Conservation (phyloP, 805 yeast genomes). For the Ogataea dorogensis region DNA sequence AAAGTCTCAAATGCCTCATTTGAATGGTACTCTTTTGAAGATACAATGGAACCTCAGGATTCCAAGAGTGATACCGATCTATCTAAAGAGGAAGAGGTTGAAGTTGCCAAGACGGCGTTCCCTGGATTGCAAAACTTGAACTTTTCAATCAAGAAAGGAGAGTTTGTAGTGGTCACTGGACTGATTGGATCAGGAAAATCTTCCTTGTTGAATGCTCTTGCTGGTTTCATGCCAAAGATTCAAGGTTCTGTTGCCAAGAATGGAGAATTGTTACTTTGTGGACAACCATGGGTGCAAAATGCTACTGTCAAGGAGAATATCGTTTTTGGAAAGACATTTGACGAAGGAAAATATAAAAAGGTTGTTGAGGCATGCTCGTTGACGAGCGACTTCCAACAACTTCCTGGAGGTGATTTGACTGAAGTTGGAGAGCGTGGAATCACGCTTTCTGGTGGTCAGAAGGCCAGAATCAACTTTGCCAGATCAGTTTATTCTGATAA, state of each 20-base stretch:
- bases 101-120: slow-evolving; percentile 30
- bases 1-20: slow-evolving; percentile 55
- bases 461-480: slow-evolving; percentile 76
- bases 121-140: slow-evolving; percentile 51
- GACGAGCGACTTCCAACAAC: slow-evolving; percentile 57
- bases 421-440: slow-evolving; percentile 87
- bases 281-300: slow-evolving; percentile 82
- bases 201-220: slow-evolving; percentile 64
- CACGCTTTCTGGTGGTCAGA: slow-evolving; percentile 86
- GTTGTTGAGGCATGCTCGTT: slow-evolving; percentile 68
- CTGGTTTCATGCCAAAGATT: slow-evolving; percentile 65
- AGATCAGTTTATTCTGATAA: slow-evolving; percentile 71
- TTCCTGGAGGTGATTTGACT: slow-evolving; percentile 75
- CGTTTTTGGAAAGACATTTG: slow-evolving; percentile 58
- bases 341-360: slow-evolving; percentile 48
- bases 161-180: slow-evolving; percentile 70
- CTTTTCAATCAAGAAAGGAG: slow-evolving; percentile 54
- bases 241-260: slow-evolving; percentile 50
- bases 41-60: slow-evolving; percentile 28
- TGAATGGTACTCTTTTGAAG: slow-evolving; percentile 58
- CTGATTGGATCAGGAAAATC: slow-evolving; percentile 80
- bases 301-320: slow-evolving; percentile 76
- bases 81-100: slow-evolving; percentile 19
- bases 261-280: slow-evolving; percentile 55
- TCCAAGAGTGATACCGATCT: not conserved